Base-by-base conservation (phyloP, 2,329 filamentous ascomycete genomes). In the Rugonectria rugulosa region DNA sequence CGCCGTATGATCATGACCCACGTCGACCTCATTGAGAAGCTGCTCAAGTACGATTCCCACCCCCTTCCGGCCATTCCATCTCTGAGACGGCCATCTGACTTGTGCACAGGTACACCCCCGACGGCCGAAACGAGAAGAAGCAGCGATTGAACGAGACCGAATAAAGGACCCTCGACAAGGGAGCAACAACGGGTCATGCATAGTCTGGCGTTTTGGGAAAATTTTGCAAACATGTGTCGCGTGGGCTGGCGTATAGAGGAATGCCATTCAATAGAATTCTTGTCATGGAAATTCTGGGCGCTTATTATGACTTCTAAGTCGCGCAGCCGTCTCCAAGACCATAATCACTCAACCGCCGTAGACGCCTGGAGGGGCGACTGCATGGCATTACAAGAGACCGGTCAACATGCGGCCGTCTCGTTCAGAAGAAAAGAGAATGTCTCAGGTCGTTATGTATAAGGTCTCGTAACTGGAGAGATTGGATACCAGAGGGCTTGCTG, bases 1-100 rank as follows among this genome's bases (percentile, higher is more conserved):
- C 91, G 95, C 68, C 90, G 95, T 71, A 99, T 99, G 95, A 88
- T 99, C 76, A 97, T 99, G 90, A 99, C 95, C 57, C 95, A 99
- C 77, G 95, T 99, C 69, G 95, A 99, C 75, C 82, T 99, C 60
- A 97, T 99, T 68, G 95, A 99, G 83, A 99, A 99, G 79, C 86
- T 99, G 45, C 86, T 99, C 64, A 91, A 94, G 91, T 96, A 88
- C 67, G 85, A 51, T 31, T 20, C 34, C 24, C 27, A 32, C 15
- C 20, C 27, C n/a, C 6, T 14, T 10, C 29, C 29, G 20, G 21
- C 38, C 20, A 19, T 29, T 14, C 20, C 14, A 12, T 7, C 10
- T 31, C 5, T 7, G 3, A 19, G 15, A 17, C 3, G 20, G 3
- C 5, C 24, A 51, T 23, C 59, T 68, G 59, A 70, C 43, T 8